A percentile compares a stretch with the other conserved stretches of the same genome.
Conservation (phyloP, 345 rosid species). For the Salix udensis region DNA sequence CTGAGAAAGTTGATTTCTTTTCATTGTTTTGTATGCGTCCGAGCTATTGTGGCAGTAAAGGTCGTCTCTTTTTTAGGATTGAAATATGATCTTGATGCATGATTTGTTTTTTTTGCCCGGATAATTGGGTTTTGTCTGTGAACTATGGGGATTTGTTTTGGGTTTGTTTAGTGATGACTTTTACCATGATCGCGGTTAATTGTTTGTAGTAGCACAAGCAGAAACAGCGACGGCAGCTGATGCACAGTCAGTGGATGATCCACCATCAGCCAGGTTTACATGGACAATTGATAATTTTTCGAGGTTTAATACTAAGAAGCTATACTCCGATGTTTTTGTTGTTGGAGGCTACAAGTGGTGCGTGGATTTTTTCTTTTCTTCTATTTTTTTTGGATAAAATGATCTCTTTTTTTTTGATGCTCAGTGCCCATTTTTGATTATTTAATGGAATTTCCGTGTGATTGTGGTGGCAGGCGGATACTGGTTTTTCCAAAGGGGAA, state of each 20-base stretch:
- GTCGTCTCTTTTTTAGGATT: not conserved
- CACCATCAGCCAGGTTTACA: slow-evolving; percentile 40
- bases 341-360: slow-evolving; percentile 49
- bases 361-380: not conserved
- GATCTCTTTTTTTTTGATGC: not conserved
- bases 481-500: slow-evolving; percentile 48
- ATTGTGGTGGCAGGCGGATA: slow-evolving; percentile 37
- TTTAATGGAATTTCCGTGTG: not conserved
- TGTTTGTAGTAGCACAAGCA: slow-evolving; percentile 19
- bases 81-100: not conserved
- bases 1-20: not conserved
- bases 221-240: slow-evolving; percentile 19
- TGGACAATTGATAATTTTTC: slow-evolving; percentile 46
- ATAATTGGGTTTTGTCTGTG: not conserved
- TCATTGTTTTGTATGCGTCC: not conserved
- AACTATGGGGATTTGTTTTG: not conserved
- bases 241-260: slow-evolving; percentile 30
- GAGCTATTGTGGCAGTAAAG: not conserved
- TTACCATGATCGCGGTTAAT: not conserved
- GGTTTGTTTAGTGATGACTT: not conserved
- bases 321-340: slow-evolving; percentile 37
- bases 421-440: not conserved
- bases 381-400: not conserved
- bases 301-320: slow-evolving; percentile 35
- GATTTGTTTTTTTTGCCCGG: not conserved